Base-by-base conservation (phyloP, 2,329 filamentous ascomycete species). In the Emydomyces testavorans region DNA sequence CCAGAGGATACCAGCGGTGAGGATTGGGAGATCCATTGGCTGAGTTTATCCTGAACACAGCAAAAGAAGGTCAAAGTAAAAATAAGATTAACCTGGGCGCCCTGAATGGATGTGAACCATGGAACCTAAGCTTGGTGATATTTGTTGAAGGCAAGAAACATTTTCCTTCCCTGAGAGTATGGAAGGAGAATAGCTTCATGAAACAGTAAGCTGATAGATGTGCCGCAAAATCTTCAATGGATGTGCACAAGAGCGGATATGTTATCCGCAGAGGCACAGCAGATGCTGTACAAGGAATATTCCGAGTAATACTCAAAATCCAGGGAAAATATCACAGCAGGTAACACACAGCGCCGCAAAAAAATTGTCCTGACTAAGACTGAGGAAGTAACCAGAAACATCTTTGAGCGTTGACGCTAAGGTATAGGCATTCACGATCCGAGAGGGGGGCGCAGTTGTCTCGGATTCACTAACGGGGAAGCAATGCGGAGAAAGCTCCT, bases 1-100 rank as follows among this genome's bases (percentile, higher is more conserved):
- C 35, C 28, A 5, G 21, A 40, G 21, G 6, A 21, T 31, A 47
- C 21, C 44, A 38, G 44, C 44, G 44, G 46, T 42, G 31, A 42
- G 31, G 35, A 43, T 11, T 2, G 15, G 31, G 20, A 26, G 7
- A n/a, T 29, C 26, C 20, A 43, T 48, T 48, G 46, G 29, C 38
- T 35, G 20, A 16, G 23, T 16, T 18, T 7, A 11, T 24, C n/a
- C n/a, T n/a, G n/a, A n/a, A n/a, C n/a, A n/a, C n/a, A n/a, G n/a
- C n/a, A n/a, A n/a, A n/a, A n/a, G n/a, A n/a, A n/a, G n/a, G n/a
- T n/a, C n/a, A n/a, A n/a, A n/a, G n/a, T n/a, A n/a, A n/a, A n/a
- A n/a, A n/a, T n/a, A n/a, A n/a, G n/a, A n/a, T n/a, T n/a, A n/a
- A n/a, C n/a, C n/a, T n/a, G n/a, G n/a, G n/a, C n/a, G n/a, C n/a